Evolutionary conservation across 495 filamentous ascomycete species (phyloP).

Genomic region (Penicillium flavigenum): DNA sequence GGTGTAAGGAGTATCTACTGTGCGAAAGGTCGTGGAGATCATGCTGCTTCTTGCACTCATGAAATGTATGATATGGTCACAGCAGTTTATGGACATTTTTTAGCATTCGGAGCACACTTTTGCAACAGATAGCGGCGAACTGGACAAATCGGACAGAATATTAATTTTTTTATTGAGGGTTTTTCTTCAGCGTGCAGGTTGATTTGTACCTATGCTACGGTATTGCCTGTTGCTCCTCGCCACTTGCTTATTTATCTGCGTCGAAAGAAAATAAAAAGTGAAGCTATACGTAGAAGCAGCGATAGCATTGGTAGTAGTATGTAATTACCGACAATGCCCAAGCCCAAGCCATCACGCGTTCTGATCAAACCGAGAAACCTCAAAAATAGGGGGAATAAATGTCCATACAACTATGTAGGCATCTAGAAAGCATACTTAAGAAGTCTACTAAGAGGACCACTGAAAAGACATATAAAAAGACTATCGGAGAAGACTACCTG

Average conservation of each 20-base stretch:
- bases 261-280: background rate
- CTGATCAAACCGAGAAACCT: background rate
- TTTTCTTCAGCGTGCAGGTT: background rate
- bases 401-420: no score
- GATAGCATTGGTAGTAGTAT: background rate
- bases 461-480: no score
- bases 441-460: no score
- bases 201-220: background rate
- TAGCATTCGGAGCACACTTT: background rate
- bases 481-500: no score
- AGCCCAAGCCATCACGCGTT: background rate
- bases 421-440: no score
- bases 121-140: background rate
- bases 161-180: background rate
- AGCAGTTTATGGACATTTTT: conserved; percentile 4
- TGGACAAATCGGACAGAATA: background rate
- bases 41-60: background rate
- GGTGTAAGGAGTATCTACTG: background rate
- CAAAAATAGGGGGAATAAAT: no score
- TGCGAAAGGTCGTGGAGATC: background rate
- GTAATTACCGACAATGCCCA: background rate
- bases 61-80: conserved; percentile 5
- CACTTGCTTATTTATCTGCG: background rate
- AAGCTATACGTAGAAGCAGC: background rate
- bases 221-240: background rate